Evolutionary conservation across 1,284 basidiomycete genomes (phyloP), one percentile per base, ranked within the genome.

Genomic region (Rhodotorula sp.): DNA sequence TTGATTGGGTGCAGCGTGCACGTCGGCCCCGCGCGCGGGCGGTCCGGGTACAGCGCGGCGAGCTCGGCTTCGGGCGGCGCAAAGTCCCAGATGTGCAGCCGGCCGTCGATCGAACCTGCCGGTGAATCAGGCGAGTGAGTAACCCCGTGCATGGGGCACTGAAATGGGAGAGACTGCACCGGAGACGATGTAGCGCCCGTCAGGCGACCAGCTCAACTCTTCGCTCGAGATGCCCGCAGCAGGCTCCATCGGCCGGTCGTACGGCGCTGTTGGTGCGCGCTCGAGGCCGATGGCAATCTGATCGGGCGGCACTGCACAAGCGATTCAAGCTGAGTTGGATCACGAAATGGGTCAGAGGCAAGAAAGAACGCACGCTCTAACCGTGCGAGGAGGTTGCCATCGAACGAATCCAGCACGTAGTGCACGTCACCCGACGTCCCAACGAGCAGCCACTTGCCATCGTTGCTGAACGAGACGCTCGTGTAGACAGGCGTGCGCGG

Each of bases 401-500:
- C 89, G 80, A 90, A 97, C 0, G 92, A 89, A 79, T 97, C 93
- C 70, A 97, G 78, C 64, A 99, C 85, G 79, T 98, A 99, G 82
- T 99, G 97, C 4, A 90, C 90, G 78, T 91, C 88, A 4, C 91
- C 91, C 1, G 93, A 91, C 68, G 97, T 98, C 53, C 96, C 96
- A 23, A 97, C 89, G 34, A 99, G 87, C 34, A 99, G 84, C 78
- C 90, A 91, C 78, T 92, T 91, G 60, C 93, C 95, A 79, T 93
- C 91, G 45, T 90, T 88, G 7, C 92, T 94, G 82, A 99, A 99
- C 3, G 88, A 84, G 73, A 97, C 84, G 7, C 92, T 95, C 2
- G 97, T 97, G 85, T 97, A 92, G 78, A 89, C 90, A 64, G 94
- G 93, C 25, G 88, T 87, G n/a, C 92, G 88, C 21, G 93, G 92